These are phyloP conservation scores for Coemansia javaensis DNA, from an alignment of 192 early-diverging fungal genomes.

Conservation along the genomic window DNA sequence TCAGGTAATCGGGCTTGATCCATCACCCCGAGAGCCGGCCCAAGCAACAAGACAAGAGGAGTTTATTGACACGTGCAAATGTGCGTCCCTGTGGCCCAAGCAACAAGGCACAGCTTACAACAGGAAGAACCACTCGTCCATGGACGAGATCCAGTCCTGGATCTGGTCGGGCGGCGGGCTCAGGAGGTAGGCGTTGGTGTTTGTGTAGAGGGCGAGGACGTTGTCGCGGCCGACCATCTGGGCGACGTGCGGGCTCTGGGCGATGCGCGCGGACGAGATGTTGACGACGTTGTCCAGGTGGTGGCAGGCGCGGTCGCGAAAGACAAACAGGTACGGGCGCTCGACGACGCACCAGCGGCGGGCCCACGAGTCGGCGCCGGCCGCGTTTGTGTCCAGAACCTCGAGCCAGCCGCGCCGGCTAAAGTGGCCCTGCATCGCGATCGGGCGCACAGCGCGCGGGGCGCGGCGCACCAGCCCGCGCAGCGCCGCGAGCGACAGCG, in stretches of 20 bases:
- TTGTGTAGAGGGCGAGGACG: slow-evolving; percentile 38
- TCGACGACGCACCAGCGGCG: slow-evolving; percentile 70
- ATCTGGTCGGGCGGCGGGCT: slow-evolving; percentile 20
- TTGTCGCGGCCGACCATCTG: slow-evolving; percentile 24
- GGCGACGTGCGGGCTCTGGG: slow-evolving; percentile 10
- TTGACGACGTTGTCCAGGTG: slow-evolving; percentile 75
- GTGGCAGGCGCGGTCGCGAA: slow-evolving; percentile 56
- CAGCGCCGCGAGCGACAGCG: slow-evolving; percentile 1
- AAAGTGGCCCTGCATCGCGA: slow-evolving; percentile 9
- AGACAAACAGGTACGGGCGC: slow-evolving; percentile 78
- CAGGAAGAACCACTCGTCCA: slow-evolving; percentile 49
- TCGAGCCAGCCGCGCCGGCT: slow-evolving; percentile 20
- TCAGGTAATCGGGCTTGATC: neutral
- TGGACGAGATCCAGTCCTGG: slow-evolving; percentile 43
- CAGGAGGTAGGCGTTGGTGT: slow-evolving; percentile 32
- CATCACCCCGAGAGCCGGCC: neutral
- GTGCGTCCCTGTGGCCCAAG: no score
- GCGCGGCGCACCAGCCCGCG: slow-evolving; percentile 12
- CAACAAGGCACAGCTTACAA: slow-evolving; percentile 1
- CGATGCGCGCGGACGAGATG: slow-evolving; percentile 57
- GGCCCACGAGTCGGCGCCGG: slow-evolving; percentile 56
- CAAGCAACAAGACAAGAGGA: no score
- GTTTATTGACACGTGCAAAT: no score
- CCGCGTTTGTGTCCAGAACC: slow-evolving; percentile 24
- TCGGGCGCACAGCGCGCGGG: slow-evolving; percentile 5